Evolutionary conservation across 805 yeast species (phyloP).

Genomic region (Schwanniomyces yamadae): DNA sequence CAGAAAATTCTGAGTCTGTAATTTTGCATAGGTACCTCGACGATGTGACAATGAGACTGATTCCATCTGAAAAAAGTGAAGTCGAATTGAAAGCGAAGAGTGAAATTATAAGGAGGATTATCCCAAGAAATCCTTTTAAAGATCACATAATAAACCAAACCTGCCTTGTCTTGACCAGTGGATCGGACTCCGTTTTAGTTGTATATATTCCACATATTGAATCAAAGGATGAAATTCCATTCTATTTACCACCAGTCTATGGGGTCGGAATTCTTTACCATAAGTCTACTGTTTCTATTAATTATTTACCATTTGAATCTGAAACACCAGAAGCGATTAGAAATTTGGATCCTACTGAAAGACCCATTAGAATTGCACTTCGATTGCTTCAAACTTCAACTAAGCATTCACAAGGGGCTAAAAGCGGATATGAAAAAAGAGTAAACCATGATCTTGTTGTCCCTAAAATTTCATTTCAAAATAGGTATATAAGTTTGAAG

Average conservation of each 20-base stretch:
- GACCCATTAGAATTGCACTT: slow-evolving; percentile 80
- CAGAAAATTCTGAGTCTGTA: slow-evolving; percentile 16
- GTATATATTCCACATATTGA: slow-evolving; percentile 78
- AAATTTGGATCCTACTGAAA: slow-evolving; percentile 44
- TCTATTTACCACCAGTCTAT: slow-evolving; percentile 81
- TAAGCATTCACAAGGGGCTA: slow-evolving; percentile 82
- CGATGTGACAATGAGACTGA: slow-evolving; percentile 30
- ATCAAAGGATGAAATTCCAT: slow-evolving; percentile 64
- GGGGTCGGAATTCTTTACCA: slow-evolving; percentile 71
- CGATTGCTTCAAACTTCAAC: slow-evolving; percentile 74
- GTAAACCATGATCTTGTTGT: slow-evolving; percentile 88
- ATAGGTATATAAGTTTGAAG: slow-evolving; percentile 74
- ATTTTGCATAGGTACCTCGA: slow-evolving; percentile 33
- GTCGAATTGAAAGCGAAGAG: slow-evolving; percentile 32
- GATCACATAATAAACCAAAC: slow-evolving; percentile 85
- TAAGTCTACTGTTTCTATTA: slow-evolving; percentile 56
- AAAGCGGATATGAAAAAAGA: slow-evolving; percentile 81
- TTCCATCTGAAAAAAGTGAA: slow-evolving; percentile 23
- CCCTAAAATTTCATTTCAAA: slow-evolving; percentile 78
- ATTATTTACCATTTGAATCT: slow-evolving; percentile 63
- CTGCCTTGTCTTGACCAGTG: slow-evolving; percentile 51
- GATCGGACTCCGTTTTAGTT: slow-evolving; percentile 49
- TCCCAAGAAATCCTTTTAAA: slow-evolving; percentile 89
- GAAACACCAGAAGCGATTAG: slow-evolving; percentile 22
- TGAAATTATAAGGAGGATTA: slow-evolving; percentile 73